Conservation (phyloP, 164 flowering plant species). For the Tetracentron sinense region DNA sequence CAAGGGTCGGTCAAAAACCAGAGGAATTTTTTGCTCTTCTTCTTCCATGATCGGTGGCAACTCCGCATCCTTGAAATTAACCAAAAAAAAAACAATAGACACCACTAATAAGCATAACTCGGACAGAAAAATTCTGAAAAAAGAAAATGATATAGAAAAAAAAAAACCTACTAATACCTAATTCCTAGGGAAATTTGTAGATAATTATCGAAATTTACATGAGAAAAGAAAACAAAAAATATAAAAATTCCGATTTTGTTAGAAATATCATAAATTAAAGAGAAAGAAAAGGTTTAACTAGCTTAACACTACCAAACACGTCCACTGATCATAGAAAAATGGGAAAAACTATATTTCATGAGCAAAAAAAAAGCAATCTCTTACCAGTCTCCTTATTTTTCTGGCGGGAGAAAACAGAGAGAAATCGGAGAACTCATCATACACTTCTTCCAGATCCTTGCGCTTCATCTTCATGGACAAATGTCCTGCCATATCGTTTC, state of each 20-base stretch:
- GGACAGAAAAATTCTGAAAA: background rate
- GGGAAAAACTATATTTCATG: background rate
- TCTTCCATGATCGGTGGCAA: conserved; percentile 78
- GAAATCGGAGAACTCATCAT: conserved; percentile 75
- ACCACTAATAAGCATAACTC: too few relatives aligned
- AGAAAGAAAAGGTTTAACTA: too few relatives aligned
- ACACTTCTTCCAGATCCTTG: conserved; percentile 60
- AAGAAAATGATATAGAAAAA: too few relatives aligned
- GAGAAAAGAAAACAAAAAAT: too few relatives aligned
- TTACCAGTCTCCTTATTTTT: conserved; percentile 80
- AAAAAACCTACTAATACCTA: too few relatives aligned
- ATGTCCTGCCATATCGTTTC: conserved; percentile 18
- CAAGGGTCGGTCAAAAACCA: conserved; percentile 12
- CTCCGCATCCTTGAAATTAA: conserved; percentile 48
- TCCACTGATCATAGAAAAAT: conserved; percentile 1
- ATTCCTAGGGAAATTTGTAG: too few relatives aligned
- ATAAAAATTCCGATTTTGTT: too few relatives aligned
- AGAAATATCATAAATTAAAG: too few relatives aligned
- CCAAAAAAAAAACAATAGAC: background rate
- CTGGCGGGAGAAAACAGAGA: conserved; percentile 77
- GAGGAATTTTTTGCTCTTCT: conserved; percentile 33
- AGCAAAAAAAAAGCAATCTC: background rate
- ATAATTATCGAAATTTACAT: too few relatives aligned
- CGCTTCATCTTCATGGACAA: conserved; percentile 55
- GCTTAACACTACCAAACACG: too few relatives aligned